Evolutionary conservation across 352 stramenopile genomes (phyloP).

Genomic region (Elongisporangium undulatum): DNA sequence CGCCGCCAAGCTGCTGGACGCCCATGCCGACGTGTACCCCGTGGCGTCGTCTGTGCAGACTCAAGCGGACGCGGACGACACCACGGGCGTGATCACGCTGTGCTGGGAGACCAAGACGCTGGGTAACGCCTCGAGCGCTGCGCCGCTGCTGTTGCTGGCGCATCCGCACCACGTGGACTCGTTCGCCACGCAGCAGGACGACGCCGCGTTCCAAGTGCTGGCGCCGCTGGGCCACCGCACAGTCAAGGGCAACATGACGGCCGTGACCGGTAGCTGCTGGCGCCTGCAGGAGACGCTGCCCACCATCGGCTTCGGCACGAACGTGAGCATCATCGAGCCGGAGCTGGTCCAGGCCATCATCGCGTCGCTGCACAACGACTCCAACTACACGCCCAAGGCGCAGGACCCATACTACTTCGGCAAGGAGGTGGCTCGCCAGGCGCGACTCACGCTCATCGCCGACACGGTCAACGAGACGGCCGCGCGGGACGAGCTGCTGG

Average conservation of each 20-base stretch:
- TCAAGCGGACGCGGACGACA: slow-evolving; percentile 16
- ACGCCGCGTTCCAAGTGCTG: slow-evolving; percentile 35
- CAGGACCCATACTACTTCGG: slow-evolving; percentile 84
- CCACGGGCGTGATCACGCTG: slow-evolving; percentile 37
- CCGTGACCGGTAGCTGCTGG: slow-evolving; percentile 61
- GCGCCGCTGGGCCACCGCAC: slow-evolving; percentile 54
- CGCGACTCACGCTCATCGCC: slow-evolving; percentile 74
- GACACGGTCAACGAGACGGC: slow-evolving; percentile 54
- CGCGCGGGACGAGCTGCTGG: slow-evolving; percentile 50
- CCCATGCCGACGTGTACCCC: slow-evolving; percentile 49
- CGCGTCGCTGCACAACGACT: slow-evolving; percentile 53
- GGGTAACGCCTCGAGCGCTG: slow-evolving; percentile 10
- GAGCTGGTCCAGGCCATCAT: slow-evolving; percentile 44
- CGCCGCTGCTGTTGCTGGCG: slow-evolving; percentile 63
- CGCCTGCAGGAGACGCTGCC: slow-evolving; percentile 53
- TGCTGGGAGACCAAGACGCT: slow-evolving; percentile 59
- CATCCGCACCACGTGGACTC: slow-evolving; percentile 65
- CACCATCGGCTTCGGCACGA: slow-evolving; percentile 39
- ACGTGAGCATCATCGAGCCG: slow-evolving; percentile 21
- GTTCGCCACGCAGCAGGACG: slow-evolving; percentile 21
- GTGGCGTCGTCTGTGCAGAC: slow-evolving; percentile 34
- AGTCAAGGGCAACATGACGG: slow-evolving; percentile 80
- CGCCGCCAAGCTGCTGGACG: slow-evolving; percentile 34
- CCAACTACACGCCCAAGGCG: slow-evolving; percentile 57
- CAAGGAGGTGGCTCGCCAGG: slow-evolving; percentile 80